Evolutionary conservation across 768 basidiomycete species (phyloP).

Genomic region (Lactarius psammicola): DNA sequence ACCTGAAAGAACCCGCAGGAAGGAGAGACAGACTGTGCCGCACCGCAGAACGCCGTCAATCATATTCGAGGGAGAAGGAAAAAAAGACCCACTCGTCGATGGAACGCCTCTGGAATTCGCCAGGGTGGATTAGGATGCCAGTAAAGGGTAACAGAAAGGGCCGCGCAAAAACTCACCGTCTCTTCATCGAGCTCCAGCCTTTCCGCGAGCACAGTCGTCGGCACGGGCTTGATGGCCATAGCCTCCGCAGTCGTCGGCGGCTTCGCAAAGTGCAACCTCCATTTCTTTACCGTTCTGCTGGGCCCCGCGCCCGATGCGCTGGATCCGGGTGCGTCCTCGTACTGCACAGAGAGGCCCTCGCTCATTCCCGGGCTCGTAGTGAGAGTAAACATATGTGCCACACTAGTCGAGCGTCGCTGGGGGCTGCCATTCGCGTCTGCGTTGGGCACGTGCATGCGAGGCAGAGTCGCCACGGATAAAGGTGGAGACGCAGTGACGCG

Average conservation of each 20-base stretch:
- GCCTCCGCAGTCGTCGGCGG: conserved; percentile 39
- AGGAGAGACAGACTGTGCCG: conserved; percentile 11
- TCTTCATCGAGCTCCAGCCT: conserved; percentile 42
- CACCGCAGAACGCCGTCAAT: not conserved
- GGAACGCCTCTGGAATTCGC: conserved; percentile 34
- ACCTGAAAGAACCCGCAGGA: conserved; percentile 36
- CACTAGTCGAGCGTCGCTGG: not conserved
- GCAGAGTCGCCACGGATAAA: no score
- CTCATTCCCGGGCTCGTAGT: conserved; percentile 20
- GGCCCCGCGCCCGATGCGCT: conserved; percentile 18
- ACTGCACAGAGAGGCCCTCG: conserved; percentile 25
- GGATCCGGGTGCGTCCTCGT: conserved; percentile 16
- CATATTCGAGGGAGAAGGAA: not conserved
- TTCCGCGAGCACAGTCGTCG: conserved; percentile 32
- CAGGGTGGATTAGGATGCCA: not conserved
- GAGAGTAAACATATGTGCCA: not conserved
- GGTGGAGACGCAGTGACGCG: not conserved
- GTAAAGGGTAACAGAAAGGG: not conserved
- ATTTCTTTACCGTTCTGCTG: conserved; percentile 31
- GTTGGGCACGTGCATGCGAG: no score
- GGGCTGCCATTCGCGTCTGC: conserved; percentile 13
- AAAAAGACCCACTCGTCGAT: conserved; percentile 15
- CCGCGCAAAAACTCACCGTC: conserved; percentile 36
- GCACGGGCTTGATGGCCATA: conserved; percentile 34
- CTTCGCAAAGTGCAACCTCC: conserved; percentile 44